Base-by-base conservation (phyloP, 225 moss, liverwort and hornwort species). In the Lunularia cruciata region DNA sequence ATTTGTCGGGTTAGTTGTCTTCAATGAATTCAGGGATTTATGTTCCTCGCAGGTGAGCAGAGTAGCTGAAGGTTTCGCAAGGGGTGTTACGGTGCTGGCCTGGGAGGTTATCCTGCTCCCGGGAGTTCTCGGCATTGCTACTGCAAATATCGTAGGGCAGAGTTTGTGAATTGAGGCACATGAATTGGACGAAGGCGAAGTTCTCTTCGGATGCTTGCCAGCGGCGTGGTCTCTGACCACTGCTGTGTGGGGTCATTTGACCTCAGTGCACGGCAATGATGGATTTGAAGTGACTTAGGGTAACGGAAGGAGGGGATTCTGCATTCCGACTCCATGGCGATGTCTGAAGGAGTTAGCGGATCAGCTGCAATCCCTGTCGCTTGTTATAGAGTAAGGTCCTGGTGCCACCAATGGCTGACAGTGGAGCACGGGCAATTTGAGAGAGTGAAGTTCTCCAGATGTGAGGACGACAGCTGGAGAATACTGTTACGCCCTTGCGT, bases 381-480 rank as follows among this genome's bases (percentile, higher is more conserved):
- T 36, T 57, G 67, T 16, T 75, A 51, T 23, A 67, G 46, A 75
- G 59, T 75, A 16, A 75, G 74, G 59, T 75, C 74, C 31, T 75
- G 74, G 74, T 75, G 74, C 57, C 66, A 75, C 68, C 74, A 68
- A 25, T 75, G 74, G 74, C 59, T 75, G 46, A 40, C 57, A 15
- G 19, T 68, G 14, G 57, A 47, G 33, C 32, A 33, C 8, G 40
- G 40, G 9, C 42, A 66, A 16, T 18, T 4, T 8, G 32, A 26
- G 26, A 75, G 25, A 48, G 67, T 36, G 22, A 67, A 47, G 25
- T 75, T 75, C 67, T 57, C 58, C 25, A 58, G 58, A 20, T n/a
- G 25, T n/a, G 74, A 75, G 34, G 67, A 60, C 6, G 57, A 56
- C 33, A 75, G 74, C 67, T 75, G 67, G 43, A 59, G 57, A 58